These are phyloP conservation scores for Anacardium occidentale DNA, from an alignment of 345 rosid genomes.

Conservation along the genomic window DNA sequence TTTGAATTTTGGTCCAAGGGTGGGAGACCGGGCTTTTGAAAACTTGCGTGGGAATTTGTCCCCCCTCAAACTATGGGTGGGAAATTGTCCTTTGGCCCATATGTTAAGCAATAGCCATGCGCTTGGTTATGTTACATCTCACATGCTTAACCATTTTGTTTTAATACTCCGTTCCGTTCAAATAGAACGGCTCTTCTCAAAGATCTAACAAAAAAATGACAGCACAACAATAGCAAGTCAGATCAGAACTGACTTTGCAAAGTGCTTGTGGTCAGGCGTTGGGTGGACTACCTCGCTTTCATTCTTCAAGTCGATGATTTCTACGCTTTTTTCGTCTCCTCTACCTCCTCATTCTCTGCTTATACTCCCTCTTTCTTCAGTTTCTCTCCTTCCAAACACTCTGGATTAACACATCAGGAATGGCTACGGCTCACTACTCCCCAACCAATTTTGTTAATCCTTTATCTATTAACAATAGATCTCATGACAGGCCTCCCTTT, in stretches of 20 bases:
- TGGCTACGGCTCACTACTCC: constrained; percentile 47
- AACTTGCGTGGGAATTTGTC: too few relatives aligned
- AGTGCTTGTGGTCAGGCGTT: constrained; percentile 11
- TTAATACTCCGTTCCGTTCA: too few relatives aligned
- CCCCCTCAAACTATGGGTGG: too few relatives aligned
- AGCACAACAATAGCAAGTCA: not conserved
- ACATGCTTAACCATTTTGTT: too few relatives aligned
- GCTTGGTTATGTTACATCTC: too few relatives aligned
- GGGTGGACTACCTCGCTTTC: constrained; percentile 1
- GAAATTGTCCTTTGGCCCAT: too few relatives aligned
- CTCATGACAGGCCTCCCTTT: constrained; percentile 35
- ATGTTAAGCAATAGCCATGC: too few relatives aligned
- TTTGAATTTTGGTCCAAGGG: too few relatives aligned
- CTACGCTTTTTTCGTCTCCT: constrained; percentile 26
- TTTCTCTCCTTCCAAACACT: not conserved
- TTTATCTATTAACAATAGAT: constrained; percentile 36
- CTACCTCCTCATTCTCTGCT: constrained; percentile 25
- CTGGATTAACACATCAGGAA: not conserved
- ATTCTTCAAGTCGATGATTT: not conserved
- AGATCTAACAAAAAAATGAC: not conserved
- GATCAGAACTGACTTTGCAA: constrained; percentile 4
- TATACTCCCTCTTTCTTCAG: not conserved
- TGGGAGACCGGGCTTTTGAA: too few relatives aligned
- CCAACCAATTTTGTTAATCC: constrained; percentile 39
- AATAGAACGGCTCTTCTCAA: too few relatives aligned